Evolutionary conservation across 805 yeast genomes (phyloP).

Genomic region (Ogataea trehalophila): DNA sequence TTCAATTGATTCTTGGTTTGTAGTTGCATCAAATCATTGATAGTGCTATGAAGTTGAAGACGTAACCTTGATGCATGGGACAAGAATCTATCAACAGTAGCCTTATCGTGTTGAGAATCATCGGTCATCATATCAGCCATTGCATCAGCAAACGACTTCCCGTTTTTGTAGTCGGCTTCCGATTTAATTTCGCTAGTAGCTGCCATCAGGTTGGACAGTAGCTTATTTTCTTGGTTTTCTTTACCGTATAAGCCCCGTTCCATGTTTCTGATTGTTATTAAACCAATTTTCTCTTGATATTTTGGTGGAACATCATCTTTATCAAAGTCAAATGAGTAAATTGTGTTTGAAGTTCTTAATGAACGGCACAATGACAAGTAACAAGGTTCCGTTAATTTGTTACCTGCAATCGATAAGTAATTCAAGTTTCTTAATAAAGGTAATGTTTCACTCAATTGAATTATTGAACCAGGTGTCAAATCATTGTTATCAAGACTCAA

Average conservation of each 20-base stretch:
- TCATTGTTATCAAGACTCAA: slow-evolving; percentile 70
- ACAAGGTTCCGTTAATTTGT: slow-evolving; percentile 52
- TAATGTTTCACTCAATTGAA: slow-evolving; percentile 59
- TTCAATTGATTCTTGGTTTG: slow-evolving; percentile 53
- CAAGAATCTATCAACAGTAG: slow-evolving; percentile 25
- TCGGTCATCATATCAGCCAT: slow-evolving; percentile 19
- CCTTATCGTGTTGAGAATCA: slow-evolving; percentile 9
- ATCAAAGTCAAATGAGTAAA: slow-evolving; percentile 67
- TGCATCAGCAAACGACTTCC: slow-evolving; percentile 18
- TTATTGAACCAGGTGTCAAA: slow-evolving; percentile 49
- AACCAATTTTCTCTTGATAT: slow-evolving; percentile 67
- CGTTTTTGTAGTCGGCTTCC: background rate
- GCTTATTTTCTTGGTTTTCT: background rate
- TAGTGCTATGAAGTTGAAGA: slow-evolving; percentile 41
- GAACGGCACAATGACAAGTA: slow-evolving; percentile 65
- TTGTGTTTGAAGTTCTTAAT: slow-evolving; percentile 57
- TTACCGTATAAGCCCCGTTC: slow-evolving; percentile 44
- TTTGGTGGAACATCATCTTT: slow-evolving; percentile 54
- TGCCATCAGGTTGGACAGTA: background rate
- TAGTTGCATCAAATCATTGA: slow-evolving; percentile 53
- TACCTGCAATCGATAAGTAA: slow-evolving; percentile 67
- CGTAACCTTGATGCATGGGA: slow-evolving; percentile 38
- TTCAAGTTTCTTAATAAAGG: slow-evolving; percentile 63
- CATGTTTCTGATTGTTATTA: slow-evolving; percentile 80
- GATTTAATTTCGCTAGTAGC: background rate